Conservation (phyloP, 208 protist genomes). For the Wallacemonas collosoma region DNA sequence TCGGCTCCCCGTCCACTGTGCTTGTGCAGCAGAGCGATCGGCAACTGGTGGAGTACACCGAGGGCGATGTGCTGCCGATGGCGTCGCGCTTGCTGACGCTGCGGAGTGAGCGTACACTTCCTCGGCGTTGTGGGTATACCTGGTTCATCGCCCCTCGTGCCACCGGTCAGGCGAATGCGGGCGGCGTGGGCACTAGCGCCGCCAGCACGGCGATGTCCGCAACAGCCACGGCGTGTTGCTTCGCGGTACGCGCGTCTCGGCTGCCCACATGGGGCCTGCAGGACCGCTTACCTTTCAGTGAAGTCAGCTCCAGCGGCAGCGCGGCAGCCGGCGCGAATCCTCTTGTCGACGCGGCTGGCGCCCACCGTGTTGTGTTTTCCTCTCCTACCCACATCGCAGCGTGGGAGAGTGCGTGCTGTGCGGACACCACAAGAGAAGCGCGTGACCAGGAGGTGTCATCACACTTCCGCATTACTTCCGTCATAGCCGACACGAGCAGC, state of each 20-base stretch:
- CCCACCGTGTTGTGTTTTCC: conserved; percentile 34
- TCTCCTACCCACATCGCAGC: conserved; percentile 24
- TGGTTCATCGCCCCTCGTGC: conserved; percentile 1
- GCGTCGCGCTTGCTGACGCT: conserved; percentile 37
- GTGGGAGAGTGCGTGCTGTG: neutral
- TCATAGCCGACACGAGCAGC: conserved; percentile 36
- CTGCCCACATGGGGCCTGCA: conserved; percentile 22
- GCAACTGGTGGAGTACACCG: conserved; percentile 34
- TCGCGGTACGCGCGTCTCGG: neutral
- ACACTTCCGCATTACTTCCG: conserved; percentile 14
- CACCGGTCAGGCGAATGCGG: neutral
- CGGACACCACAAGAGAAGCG: neutral
- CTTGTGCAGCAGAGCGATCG: conserved; percentile 42
- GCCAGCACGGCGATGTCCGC: neutral
- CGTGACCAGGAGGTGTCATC: neutral
- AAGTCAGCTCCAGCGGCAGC: conserved; percentile 13
- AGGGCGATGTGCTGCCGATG: conserved; percentile 33
- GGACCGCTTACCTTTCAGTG: conserved; percentile 5
- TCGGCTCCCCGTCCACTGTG: conserved; percentile 36
- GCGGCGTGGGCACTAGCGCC: neutral
- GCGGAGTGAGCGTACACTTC: conserved; percentile 30
- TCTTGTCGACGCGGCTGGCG: conserved; percentile 19
- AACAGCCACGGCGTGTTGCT: neutral
- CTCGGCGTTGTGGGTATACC: conserved; percentile 16
- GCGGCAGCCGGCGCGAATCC: conserved; percentile 22